Evolutionary conservation across 2,329 filamentous ascomycete genomes (phyloP).

Genomic region (Xylaria sp.): DNA sequence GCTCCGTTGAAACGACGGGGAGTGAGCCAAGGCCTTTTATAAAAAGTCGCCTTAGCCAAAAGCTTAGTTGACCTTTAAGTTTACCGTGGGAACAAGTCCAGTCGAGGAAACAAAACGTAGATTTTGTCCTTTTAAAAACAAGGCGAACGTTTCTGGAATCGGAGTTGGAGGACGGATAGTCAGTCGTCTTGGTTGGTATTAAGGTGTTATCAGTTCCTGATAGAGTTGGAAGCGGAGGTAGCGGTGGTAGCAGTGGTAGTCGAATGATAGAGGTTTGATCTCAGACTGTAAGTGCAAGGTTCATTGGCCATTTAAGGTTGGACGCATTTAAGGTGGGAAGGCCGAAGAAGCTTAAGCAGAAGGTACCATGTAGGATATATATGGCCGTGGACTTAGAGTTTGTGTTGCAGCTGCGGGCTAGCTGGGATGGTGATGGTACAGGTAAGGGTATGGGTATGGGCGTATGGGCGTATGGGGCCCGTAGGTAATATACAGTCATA

Average conservation of each 20-base stretch:
- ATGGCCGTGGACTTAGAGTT: constrained; percentile 10
- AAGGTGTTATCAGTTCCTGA: neutral
- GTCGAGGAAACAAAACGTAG: neutral
- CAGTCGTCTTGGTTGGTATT: neutral
- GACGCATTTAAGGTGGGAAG: neutral
- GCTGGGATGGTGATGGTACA: neutral
- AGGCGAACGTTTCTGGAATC: neutral
- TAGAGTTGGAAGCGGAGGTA: neutral
- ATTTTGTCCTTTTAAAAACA: neutral
- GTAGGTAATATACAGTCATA: constrained; percentile 10
- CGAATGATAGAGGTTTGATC: neutral
- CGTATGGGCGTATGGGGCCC: neutral
- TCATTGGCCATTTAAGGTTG: neutral
- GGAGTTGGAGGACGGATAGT: neutral
- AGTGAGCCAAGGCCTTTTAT: neutral
- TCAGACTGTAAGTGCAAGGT: neutral
- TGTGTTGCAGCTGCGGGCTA: constrained; percentile 2
- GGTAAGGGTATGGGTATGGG: constrained; percentile 1
- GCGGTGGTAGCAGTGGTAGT: too few species aligned
- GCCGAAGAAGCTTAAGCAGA: constrained; percentile 8
- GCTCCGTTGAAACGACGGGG: neutral
- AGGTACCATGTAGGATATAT: constrained; percentile 8
- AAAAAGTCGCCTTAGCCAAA: neutral
- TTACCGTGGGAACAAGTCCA: neutral
- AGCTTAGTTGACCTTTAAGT: neutral